Conservation (phyloP, 2,329 filamentous ascomycete genomes). For the Sporothrix dimorphospora region DNA sequence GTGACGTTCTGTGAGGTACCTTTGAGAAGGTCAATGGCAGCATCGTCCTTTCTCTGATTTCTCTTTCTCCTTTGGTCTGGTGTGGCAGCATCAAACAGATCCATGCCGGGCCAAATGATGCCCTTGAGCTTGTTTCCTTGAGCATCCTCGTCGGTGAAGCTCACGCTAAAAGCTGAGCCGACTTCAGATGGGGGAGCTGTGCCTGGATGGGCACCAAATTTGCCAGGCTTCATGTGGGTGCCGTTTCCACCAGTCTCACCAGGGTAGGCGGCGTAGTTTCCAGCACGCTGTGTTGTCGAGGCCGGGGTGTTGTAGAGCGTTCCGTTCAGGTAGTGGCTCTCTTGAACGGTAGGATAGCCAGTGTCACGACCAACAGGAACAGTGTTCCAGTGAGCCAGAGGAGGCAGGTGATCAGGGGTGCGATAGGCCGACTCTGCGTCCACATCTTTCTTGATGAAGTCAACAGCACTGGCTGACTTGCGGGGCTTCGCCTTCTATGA, state of each 20-base stretch:
- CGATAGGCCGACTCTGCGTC: not conserved
- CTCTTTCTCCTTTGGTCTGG: conserved; percentile 72
- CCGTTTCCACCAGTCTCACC: not conserved
- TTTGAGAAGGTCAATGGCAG: conserved; percentile 69
- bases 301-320: conserved; percentile 35
- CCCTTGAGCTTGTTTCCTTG: conserved; percentile 66
- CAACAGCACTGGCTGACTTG: conserved; percentile 22
- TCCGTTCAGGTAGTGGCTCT: conserved; percentile 31
- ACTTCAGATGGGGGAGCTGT: conserved; percentile 37
- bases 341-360: conserved; percentile 27
- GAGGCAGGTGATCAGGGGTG: conserved; percentile 24
- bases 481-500: not conserved
- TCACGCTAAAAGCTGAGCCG: conserved; percentile 15
- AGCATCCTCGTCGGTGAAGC: conserved; percentile 36
- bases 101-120: conserved; percentile 76
- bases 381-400: conserved; percentile 34
- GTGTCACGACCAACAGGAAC: conserved; percentile 17
- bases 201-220: conserved; percentile 39
- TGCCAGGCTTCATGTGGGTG: conserved; percentile 30
- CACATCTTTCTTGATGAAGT: conserved; percentile 12
- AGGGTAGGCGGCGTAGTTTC: conserved; percentile 23
- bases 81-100: conserved; percentile 78
- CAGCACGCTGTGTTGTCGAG: conserved; percentile 32
- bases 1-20: conserved; percentile 65
- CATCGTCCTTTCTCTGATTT: conserved; percentile 77